Conservation (phyloP, 108 stramenopile genomes). For the Cylindrotheca closterium region DNA sequence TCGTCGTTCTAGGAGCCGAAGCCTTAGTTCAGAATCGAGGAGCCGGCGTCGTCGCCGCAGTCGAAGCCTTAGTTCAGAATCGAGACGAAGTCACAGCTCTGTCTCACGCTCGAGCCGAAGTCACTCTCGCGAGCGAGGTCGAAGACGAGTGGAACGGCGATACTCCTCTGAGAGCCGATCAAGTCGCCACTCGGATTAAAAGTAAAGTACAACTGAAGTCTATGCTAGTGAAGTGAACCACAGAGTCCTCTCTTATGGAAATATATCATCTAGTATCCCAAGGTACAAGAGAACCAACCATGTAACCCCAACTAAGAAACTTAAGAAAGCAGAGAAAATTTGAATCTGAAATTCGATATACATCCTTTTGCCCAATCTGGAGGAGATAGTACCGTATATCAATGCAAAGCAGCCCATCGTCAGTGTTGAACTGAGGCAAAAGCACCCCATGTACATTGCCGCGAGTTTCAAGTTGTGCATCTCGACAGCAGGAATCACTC, state of each 20-base stretch:
- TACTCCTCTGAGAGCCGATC: background rate
- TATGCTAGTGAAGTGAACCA: no score
- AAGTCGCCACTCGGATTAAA: no score
- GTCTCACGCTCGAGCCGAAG: background rate
- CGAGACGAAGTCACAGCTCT: constrained; percentile 4
- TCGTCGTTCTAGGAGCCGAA: background rate
- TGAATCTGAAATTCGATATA: constrained; percentile 55
- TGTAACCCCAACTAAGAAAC: constrained; percentile 60
- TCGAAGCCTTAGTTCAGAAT: constrained; percentile 17
- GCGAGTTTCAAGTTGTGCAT: constrained; percentile 50
- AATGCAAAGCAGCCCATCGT: constrained; percentile 72
- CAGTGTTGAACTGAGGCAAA: constrained; percentile 54
- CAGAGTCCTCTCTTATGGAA: constrained; percentile 52
- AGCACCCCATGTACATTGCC: constrained; percentile 51
- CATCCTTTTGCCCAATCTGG: constrained; percentile 19
- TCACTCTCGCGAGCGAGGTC: background rate
- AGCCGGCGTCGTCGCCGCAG: constrained; percentile 10
- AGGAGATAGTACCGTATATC: constrained; percentile 43
- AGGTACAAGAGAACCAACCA: constrained; percentile 56
- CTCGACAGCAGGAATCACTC: constrained; percentile 78
- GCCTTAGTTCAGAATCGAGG: background rate
- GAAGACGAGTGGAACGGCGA: background rate
- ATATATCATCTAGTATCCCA: constrained; percentile 60
- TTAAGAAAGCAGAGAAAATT: constrained; percentile 52
- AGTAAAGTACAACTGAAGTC: no score